Evolutionary conservation across 495 filamentous ascomycete genomes (phyloP), one percentile per base, ranked within the genome.

Genomic region (Aspergillus asperescens): DNA sequence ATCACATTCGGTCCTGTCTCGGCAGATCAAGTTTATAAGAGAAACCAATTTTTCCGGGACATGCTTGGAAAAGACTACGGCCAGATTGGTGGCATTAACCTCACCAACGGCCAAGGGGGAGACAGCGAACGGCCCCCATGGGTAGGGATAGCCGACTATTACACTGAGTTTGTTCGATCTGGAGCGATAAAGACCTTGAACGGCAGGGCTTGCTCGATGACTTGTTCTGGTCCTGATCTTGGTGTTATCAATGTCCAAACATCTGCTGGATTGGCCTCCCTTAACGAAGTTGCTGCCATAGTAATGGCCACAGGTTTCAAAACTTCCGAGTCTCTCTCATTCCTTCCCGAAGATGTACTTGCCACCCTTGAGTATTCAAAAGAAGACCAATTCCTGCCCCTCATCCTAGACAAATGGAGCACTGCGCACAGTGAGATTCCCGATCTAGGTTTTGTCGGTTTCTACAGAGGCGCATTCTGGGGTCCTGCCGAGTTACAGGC

Each of bases 401-500:
- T 90, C 3, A 76, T 88, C 0, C 71, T 95, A 3, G 83, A 85
- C 38, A 80, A 85, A 40, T 82, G 83, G 52, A 76, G 77, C 15
- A 85, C 80, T 4, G 71, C 83, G 28, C 82, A 85, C 57, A 73
- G 75, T 0, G 65, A 67, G 4, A 60, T 90, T 1, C 79, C 82
- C 0, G 78, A 80, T 18, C 67, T 92, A 1, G 87, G 86, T 0
- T 95, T 95, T 53, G 82, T 94, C 0, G 90, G 90, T 4, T 86
- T 92, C 66, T 92, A 95, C 63, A 80, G 88, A 29, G 86, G 87
- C 1, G 88, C 90, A 0, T 95, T 87, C 66, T 96, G 89, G 86
- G 86, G 85, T 0, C 79, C 88, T 1, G 86, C 92, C 77, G 90
- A 96, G 61, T 83, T 90, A 80, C 90, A 95, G 66, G 87, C 88